A percentile compares a stretch with the other conserved stretches of the same genome.
phyloP scores from a whole-genome alignment of 495 filamentous ascomycete species.

The Aspergillus ellipticus region DNA sequence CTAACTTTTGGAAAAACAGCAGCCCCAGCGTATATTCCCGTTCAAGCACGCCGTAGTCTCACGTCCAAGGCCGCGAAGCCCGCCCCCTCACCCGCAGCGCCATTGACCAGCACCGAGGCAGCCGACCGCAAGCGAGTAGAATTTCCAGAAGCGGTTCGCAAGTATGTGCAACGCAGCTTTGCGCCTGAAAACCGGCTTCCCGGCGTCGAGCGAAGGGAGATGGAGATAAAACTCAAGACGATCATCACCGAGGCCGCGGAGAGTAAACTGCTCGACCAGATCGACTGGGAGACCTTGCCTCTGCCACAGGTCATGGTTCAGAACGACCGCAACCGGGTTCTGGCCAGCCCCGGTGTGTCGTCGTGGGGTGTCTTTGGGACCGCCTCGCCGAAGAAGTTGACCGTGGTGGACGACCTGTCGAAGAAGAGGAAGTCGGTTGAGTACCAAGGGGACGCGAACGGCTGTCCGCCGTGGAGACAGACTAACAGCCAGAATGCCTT shows the following conservation, averaged over 20 bases:
- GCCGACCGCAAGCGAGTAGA: slow-evolving; percentile 48
- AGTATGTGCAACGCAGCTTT: slow-evolving; percentile 83
- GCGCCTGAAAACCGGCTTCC: slow-evolving; percentile 62
- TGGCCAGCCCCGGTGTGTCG: slow-evolving; percentile 37
- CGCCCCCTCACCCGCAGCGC: slow-evolving; percentile 26
- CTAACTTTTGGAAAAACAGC: slow-evolving; percentile 18
- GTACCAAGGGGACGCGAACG: slow-evolving; percentile 40
- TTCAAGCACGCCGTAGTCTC: slow-evolving; percentile 49
- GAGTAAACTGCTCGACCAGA: slow-evolving; percentile 57
- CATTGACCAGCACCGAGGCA: slow-evolving; percentile 17
- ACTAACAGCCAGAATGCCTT: slow-evolving; percentile 60
- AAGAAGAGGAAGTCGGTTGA: slow-evolving; percentile 84
- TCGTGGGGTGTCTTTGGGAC: slow-evolving; percentile 31
- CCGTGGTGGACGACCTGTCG: slow-evolving; percentile 22
- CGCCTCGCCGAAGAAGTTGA: slow-evolving; percentile 25
- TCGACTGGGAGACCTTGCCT: slow-evolving; percentile 79
- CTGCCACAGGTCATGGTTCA: slow-evolving; percentile 86
- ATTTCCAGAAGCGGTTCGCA: slow-evolving; percentile 72
- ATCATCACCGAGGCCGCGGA: slow-evolving; percentile 80
- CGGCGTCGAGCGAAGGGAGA: slow-evolving; percentile 62
- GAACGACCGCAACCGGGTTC: slow-evolving; percentile 57
- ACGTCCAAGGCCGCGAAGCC: slow-evolving; percentile 22
- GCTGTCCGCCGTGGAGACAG: slow-evolving; percentile 68
- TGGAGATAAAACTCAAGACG: slow-evolving; percentile 79
- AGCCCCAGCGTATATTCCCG: slow-evolving; percentile 48